Conservation (phyloP, 1,284 basidiomycete genomes). For the Ustilago crameri region DNA sequence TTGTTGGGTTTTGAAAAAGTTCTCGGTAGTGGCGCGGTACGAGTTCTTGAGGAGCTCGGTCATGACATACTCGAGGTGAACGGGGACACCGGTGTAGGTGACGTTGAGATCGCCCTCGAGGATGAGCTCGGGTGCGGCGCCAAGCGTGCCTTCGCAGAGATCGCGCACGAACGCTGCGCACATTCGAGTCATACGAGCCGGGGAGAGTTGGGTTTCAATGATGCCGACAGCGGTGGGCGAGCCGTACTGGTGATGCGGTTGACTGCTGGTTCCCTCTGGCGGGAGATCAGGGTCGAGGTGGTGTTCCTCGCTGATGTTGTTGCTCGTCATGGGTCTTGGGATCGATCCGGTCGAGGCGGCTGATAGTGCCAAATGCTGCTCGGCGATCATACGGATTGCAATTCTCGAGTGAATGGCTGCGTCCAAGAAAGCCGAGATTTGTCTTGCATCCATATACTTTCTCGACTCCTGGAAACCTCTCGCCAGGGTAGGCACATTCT, state of each 20-base stretch:
- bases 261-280: constrained; percentile 18
- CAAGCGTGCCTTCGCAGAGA: constrained; percentile 86
- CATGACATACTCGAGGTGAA: constrained; percentile 87
- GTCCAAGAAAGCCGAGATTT: constrained; percentile 83
- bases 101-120: constrained; percentile 50
- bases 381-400: constrained; percentile 86
- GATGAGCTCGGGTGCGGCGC: constrained; percentile 73
- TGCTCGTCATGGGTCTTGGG: constrained; percentile 8
- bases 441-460: constrained; percentile 81
- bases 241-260: constrained; percentile 40
- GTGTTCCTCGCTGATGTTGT: constrained; percentile 12
- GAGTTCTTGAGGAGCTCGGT: constrained; percentile 78
- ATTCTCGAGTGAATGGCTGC: constrained; percentile 86
- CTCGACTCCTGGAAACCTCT: constrained; percentile 89
- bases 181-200: constrained; percentile 66
- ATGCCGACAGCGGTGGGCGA: constrained; percentile 61
- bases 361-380: constrained; percentile 84
- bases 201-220: constrained; percentile 58
- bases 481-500: constrained; percentile 88
- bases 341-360: constrained; percentile 28
- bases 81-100: constrained; percentile 79
- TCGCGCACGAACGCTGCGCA: constrained; percentile 80
- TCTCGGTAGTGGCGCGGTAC: constrained; percentile 79
- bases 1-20: constrained; percentile 24
- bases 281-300: constrained; percentile 42